Conservation (phyloP, 2,329 filamentous ascomycete species). For the Neophaeococcomyces aloes region DNA sequence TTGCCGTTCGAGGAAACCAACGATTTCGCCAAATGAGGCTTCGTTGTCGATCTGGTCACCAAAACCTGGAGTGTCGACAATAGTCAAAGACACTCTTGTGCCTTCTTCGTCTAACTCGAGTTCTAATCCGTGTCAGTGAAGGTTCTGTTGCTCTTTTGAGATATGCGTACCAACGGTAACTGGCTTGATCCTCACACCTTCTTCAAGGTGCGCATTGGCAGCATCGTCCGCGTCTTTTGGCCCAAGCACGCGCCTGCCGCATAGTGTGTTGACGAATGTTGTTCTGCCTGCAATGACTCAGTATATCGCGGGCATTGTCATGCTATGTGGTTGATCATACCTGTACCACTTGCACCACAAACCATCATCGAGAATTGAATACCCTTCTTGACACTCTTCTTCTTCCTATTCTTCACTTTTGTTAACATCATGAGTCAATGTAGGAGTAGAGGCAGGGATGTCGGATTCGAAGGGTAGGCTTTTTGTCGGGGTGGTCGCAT, state of each 20-base stretch:
- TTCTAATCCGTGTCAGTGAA: conserved; percentile 44
- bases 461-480: not conserved
- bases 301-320: not conserved
- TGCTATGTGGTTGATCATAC: conserved; percentile 42
- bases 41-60: conserved; percentile 99
- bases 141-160: conserved; percentile 2
- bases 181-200: conserved; percentile 97
- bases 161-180: conserved; percentile 75
- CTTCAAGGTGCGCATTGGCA: conserved; percentile 77
- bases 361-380: conserved; percentile 99
- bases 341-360: conserved; percentile 95
- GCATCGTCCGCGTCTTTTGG: conserved; percentile 92
- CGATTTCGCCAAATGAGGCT: conserved; percentile 96
- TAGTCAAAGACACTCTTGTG: conserved; percentile 93
- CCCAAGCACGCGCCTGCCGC: conserved; percentile 80
- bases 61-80: conserved; percentile 96
- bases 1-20: conserved; percentile 96
- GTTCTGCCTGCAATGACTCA: conserved; percentile 59
- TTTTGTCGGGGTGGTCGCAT: conserved; percentile 9
- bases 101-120: conserved; percentile 96
- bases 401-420: conserved; percentile 92
- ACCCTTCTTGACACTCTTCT: conserved; percentile 99
- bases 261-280: conserved; percentile 98
- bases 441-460: not conserved
- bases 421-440: conserved; percentile 1